Conservation (phyloP, 768 basidiomycete genomes). For the Russula olivacea region DNA sequence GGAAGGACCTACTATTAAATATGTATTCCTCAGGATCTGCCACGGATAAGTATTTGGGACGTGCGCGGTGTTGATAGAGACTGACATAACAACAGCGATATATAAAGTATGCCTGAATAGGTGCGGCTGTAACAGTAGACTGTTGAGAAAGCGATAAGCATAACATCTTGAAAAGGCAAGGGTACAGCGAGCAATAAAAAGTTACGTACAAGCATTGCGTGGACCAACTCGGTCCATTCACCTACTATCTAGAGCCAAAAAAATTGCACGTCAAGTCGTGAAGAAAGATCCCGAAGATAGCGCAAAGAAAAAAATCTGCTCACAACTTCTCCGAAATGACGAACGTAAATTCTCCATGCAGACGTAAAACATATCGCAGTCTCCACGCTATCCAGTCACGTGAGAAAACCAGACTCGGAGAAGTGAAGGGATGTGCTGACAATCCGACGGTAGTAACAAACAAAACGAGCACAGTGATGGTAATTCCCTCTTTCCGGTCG, state of each 20-base stretch:
- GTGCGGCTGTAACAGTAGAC: constrained; percentile 4
- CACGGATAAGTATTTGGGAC: not conserved
- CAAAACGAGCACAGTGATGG: not conserved
- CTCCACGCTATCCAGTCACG: constrained; percentile 1
- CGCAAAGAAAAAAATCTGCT: not conserved
- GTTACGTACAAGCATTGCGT: constrained; percentile 10
- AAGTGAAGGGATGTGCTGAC: not conserved
- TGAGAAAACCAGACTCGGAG: not conserved
- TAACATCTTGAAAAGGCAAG: not conserved
- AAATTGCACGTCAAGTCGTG: not conserved
- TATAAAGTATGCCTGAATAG: constrained; percentile 17
- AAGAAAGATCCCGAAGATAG: not conserved
- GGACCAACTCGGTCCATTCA: constrained; percentile 10
- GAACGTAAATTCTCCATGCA: constrained; percentile 13
- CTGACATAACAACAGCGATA: constrained; percentile 14
- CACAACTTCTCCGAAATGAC: constrained; percentile 1
- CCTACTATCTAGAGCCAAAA: not conserved
- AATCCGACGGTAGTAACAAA: constrained; percentile 15
- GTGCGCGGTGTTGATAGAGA: not conserved
- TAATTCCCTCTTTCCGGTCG: not conserved
- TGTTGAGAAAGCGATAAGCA: not conserved
- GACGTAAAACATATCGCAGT: constrained; percentile 13
- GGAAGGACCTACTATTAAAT: constrained; percentile 5
- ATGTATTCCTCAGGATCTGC: constrained; percentile 12
- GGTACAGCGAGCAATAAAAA: not conserved